Percentiles rank a stretch among this genome's conserved stretches.
Evolutionary conservation across 2,329 filamentous ascomycete genomes (phyloP).

Genomic region (Neofusicoccum kwambonambiense): DNA sequence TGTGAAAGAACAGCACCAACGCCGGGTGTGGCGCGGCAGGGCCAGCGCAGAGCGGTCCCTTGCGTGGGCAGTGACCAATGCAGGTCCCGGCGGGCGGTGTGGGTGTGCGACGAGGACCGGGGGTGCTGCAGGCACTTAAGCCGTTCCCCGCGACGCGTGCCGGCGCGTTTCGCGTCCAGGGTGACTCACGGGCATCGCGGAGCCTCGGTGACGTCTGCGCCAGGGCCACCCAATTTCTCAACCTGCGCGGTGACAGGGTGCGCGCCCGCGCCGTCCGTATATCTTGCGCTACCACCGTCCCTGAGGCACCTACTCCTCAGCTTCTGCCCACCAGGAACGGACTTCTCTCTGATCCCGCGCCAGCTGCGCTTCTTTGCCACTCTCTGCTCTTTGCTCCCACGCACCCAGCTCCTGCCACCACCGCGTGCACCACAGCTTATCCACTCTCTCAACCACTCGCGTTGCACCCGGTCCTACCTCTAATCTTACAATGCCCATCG

Average conservation of each 20-base stretch:
- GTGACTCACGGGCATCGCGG: neutral
- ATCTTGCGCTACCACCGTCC: neutral
- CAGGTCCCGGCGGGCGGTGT: neutral
- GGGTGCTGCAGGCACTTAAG: neutral
- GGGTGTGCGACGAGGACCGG: neutral
- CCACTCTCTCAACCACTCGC: neutral
- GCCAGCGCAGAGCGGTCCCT: too few relatives aligned
- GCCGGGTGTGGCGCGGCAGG: too few relatives aligned
- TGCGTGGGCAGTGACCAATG: too few relatives aligned
- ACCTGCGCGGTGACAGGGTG: neutral
- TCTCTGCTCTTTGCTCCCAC: neutral
- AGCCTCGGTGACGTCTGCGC: neutral
- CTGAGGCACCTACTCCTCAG: neutral
- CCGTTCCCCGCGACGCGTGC: neutral
- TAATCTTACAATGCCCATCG: constrained; percentile 29
- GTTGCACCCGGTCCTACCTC: neutral
- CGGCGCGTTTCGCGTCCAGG: neutral
- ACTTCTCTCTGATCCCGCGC: neutral
- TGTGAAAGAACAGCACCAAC: too few relatives aligned
- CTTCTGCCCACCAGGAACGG: neutral
- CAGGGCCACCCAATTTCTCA: neutral
- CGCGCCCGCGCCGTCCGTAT: neutral
- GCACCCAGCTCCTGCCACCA: neutral
- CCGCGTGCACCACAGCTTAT: neutral
- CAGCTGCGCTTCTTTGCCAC: neutral